These are phyloP conservation scores for Russula griseocarnosa DNA, from an alignment of 768 basidiomycete species.

Conservation along the genomic window DNA sequence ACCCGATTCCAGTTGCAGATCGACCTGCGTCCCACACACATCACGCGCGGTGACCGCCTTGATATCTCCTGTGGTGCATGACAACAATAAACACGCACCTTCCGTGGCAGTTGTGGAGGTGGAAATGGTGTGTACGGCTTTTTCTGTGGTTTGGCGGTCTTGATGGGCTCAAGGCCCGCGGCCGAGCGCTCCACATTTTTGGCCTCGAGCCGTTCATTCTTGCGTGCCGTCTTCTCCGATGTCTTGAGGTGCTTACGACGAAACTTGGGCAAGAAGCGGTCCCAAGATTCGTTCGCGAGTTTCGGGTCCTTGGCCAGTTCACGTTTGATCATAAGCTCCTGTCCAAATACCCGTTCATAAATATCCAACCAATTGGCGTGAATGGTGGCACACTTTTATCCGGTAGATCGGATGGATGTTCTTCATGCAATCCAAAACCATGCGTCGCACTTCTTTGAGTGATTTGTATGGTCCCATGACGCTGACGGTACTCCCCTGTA, in stretches of 20 bases:
- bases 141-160: conserved; percentile 56
- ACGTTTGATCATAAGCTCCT: conserved; percentile 98
- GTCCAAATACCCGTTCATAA: background rate
- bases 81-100: conserved; percentile 47
- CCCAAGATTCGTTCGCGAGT: conserved; percentile 91
- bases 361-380: conserved; percentile 5
- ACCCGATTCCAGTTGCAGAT: conserved; percentile 91
- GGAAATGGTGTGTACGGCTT: conserved; percentile 99
- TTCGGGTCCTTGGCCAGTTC: conserved; percentile 98
- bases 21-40: conserved; percentile 52
- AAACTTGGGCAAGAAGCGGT: conserved; percentile 95
- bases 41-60: background rate
- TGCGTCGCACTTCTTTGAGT: conserved; percentile 92
- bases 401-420: conserved; percentile 99
- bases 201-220: conserved; percentile 65
- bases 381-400: conserved; percentile 66
- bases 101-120: conserved; percentile 87
- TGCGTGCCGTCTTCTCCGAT: conserved; percentile 88
- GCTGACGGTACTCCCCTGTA: conserved; percentile 97
- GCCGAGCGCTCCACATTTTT: conserved; percentile 62
- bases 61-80: background rate
- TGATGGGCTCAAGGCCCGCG: conserved; percentile 54
- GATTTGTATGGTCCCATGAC: conserved; percentile 97
- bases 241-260: conserved; percentile 89
- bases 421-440: conserved; percentile 98